Evolutionary conservation across 257 asterid genomes (phyloP), one percentile per base, ranked within the genome.

Genomic region (Solanum appendiculatum): DNA sequence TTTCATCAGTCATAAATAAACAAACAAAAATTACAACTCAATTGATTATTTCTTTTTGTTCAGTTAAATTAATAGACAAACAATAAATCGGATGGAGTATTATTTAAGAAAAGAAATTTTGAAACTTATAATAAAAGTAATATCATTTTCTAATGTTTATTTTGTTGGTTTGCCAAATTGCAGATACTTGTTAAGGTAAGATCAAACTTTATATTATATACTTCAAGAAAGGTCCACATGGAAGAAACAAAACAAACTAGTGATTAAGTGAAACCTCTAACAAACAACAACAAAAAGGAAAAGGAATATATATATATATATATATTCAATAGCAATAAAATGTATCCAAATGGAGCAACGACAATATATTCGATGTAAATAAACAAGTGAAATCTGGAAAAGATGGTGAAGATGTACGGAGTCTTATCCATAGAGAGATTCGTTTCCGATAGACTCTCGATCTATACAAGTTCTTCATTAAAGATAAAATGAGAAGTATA

Each of bases 341-440:
- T 40, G 60, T 9, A 77, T 40, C 60, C 37, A 40, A 77, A 60
- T 23, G 15, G 6, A 60, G 25, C 14, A 4, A 15, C 5, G 14
- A 31, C 42, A 69, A 69, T 10, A 34, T 63, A n/a, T n/a, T 10
- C 1, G 0, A 7, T 0, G 0, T 63, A 63, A 60, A 4, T 63
- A 10, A 1, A 60, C 5, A n/a, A 23, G 14, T 60, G 3, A 2
- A 11, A 4, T 58, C 0, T 10, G 14, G 3, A 0, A 60, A 23
- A 20, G 2, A 23, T n/a, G 7, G 13, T n/a, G 4, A 9, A 56
- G 11, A 20, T 12, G 4, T 51, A 25, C 34, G 3, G 0, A 64
- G 4, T 25, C 0, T 64, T 60, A 60, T 0, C 10, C 15, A 0
- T 23, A 23, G 0, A 60, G 3, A 60, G 7, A 58, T 0, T 58